Evolutionary conservation across 1,284 basidiomycete genomes (phyloP).

Genomic region (Moesziomyces globuligerus): DNA sequence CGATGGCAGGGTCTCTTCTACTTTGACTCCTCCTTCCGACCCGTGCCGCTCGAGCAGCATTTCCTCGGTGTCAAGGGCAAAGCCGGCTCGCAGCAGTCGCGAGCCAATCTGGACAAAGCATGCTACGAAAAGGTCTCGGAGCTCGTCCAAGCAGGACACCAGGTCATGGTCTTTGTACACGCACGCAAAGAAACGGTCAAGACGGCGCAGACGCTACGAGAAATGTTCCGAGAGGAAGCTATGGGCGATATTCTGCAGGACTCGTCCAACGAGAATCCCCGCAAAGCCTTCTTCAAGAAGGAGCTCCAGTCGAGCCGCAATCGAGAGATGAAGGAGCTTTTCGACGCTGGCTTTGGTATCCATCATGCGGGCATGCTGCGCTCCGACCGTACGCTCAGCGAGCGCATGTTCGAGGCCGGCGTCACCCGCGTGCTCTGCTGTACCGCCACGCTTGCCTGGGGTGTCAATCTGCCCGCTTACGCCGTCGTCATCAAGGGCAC

Average conservation of each 20-base stretch:
- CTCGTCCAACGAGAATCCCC: conserved; percentile 48
- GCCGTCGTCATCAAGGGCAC: conserved; percentile 98
- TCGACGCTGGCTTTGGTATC: conserved; percentile 90
- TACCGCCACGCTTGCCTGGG: conserved; percentile 98
- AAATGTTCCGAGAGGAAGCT: conserved; percentile 81
- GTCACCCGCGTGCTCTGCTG: conserved; percentile 95
- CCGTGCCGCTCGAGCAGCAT: conserved; percentile 96
- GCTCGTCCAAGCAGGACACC: conserved; percentile 73
- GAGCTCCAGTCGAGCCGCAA: conserved; percentile 85
- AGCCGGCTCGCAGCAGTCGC: conserved; percentile 77
- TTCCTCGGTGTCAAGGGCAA: conserved; percentile 97
- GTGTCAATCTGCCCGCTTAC: conserved; percentile 98
- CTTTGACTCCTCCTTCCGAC: conserved; percentile 97
- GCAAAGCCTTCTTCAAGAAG: conserved; percentile 73
- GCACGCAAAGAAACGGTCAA: conserved; percentile 98
- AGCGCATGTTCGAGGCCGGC: conserved; percentile 89
- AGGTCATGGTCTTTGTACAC: conserved; percentile 99
- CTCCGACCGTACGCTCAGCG: conserved; percentile 93
- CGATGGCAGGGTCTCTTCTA: conserved; percentile 92
- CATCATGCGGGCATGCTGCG: conserved; percentile 99
- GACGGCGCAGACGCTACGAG: conserved; percentile 84
- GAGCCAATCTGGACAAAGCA: conserved; percentile 87
- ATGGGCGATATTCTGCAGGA: conserved; percentile 76
- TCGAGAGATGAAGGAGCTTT: conserved; percentile 95
- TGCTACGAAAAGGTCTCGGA: conserved; percentile 80